Conservation (phyloP, 108 stramenopile species). For the Pseudonitzschia multiseries region DNA sequence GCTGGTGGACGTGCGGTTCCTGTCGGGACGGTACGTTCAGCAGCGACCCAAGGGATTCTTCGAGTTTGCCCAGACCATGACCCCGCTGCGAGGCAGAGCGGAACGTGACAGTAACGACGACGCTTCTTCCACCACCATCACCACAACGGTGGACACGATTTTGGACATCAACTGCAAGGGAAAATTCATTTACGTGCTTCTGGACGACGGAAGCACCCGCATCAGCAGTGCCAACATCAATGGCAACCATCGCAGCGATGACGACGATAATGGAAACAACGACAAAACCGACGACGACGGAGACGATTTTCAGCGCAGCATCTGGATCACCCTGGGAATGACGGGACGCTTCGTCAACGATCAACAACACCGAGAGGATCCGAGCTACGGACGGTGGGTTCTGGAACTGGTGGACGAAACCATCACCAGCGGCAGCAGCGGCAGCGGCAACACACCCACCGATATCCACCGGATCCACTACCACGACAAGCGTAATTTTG, state of each 20-base stretch:
- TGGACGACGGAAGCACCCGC: conserved; percentile 49
- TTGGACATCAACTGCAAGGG: conserved; percentile 76
- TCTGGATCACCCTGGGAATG: conserved; percentile 89
- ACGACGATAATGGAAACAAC: too few species aligned
- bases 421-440: neutral
- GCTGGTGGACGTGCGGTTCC: conserved; percentile 58
- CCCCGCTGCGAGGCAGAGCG: conserved; percentile 22
- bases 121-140: too few species aligned
- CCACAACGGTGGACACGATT: conserved; percentile 46
- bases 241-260: conserved; percentile 16
- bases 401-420: conserved; percentile 50
- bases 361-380: conserved; percentile 32
- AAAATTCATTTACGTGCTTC: conserved; percentile 79
- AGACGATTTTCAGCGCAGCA: conserved; percentile 68
- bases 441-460: conserved; percentile 4
- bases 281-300: neutral
- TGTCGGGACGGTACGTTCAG: conserved; percentile 74
- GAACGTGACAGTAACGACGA: neutral
- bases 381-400: conserved; percentile 58
- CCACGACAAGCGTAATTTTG: conserved; percentile 80
- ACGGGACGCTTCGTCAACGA: conserved; percentile 69
- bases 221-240: neutral
- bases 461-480: conserved; percentile 41
- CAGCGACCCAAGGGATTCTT: conserved; percentile 72
- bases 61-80: conserved; percentile 75